Evolutionary conservation across 768 basidiomycete genomes (phyloP).

Genomic region (Termitomyces sp.): DNA sequence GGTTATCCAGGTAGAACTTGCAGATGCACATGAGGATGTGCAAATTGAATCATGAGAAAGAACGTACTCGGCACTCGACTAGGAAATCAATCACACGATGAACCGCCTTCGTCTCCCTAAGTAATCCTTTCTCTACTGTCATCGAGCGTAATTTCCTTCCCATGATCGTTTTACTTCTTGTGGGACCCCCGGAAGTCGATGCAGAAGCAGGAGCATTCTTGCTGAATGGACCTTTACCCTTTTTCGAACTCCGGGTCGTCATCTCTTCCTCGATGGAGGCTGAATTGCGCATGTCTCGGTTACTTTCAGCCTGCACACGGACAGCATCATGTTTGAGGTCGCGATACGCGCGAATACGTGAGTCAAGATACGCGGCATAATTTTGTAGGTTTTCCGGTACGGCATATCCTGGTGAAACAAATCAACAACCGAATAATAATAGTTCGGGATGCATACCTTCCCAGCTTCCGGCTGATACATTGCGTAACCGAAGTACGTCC

Average conservation of each 20-base stretch:
- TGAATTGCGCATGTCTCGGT: conserved; percentile 77
- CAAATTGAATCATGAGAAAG: not conserved
- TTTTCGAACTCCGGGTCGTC: conserved; percentile 22
- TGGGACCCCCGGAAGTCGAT: conserved; percentile 27
- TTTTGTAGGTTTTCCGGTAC: conserved; percentile 82
- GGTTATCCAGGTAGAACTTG: conserved; percentile 90
- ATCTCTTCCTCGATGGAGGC: conserved; percentile 55
- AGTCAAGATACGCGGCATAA: conserved; percentile 87
- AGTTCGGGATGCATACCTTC: conserved; percentile 55
- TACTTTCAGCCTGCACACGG: conserved; percentile 88
- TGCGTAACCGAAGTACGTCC: conserved; percentile 76
- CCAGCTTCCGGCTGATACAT: conserved; percentile 80
- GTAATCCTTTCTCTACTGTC: conserved; percentile 92
- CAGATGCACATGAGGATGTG: not conserved
- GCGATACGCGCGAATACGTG: conserved; percentile 80
- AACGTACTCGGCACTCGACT: conserved; percentile 80
- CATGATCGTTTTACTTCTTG: conserved; percentile 70
- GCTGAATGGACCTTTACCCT: conserved; percentile 12
- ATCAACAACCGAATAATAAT: not conserved
- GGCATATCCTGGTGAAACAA: conserved; percentile 57
- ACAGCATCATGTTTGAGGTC: conserved; percentile 94
- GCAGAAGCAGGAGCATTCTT: conserved; percentile 18
- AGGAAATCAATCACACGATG: conserved; percentile 87
- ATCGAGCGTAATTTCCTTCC: conserved; percentile 84
- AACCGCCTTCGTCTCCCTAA: conserved; percentile 88